Evolutionary conservation across 23 red algal genomes (phyloP), one percentile per base, ranked within the genome.

Genomic region (Gracilaria gracilis): DNA sequence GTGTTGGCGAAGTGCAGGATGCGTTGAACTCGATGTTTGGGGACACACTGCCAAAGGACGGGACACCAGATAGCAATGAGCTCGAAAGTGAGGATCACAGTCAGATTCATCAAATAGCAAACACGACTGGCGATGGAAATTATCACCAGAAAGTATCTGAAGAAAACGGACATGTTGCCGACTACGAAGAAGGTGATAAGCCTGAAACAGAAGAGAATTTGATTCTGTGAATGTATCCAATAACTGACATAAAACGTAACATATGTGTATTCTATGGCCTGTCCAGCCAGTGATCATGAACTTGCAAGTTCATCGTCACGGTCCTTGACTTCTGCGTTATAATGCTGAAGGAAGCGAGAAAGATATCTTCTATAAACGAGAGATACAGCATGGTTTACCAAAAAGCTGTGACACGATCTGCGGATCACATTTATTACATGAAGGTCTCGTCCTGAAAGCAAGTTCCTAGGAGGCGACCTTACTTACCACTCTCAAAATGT

Each of bases 401-500:
- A 37, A 69, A 69, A 23, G 9, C 9, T 19, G 64, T 19, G 51
- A 55, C 29, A 69, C 64, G 64, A 15, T 36, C 37, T 19, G 16
- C 64, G 5, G 9, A 2, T 19, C 64, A 69, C 28, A 36, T 69
- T 69, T 36, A 69, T 69, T 69, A 12, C 28, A 69, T 34, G 16
- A 37, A 34, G 64, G 20, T 32, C 17, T 69, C 16, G 38, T 2
- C 42, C 42, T 46, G 11, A 4, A 46, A 7, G 11, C 5, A 46
- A 46, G 42, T 20, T 34, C 31, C 64, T 69, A 69, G 31, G 64
- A 72, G 12, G 81, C 69, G 66, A 83, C 70, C 25, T 93, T 86
- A 57, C 85, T 84, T 29, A 95, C 70, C 37, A 75, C 66, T 34
- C 66, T 47, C 23, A 95, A 64, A 19, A 95, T 62, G 33, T 82